Base-by-base conservation (phyloP, 2,329 filamentous ascomycete genomes). In the Simplicillium aogashimaense region DNA sequence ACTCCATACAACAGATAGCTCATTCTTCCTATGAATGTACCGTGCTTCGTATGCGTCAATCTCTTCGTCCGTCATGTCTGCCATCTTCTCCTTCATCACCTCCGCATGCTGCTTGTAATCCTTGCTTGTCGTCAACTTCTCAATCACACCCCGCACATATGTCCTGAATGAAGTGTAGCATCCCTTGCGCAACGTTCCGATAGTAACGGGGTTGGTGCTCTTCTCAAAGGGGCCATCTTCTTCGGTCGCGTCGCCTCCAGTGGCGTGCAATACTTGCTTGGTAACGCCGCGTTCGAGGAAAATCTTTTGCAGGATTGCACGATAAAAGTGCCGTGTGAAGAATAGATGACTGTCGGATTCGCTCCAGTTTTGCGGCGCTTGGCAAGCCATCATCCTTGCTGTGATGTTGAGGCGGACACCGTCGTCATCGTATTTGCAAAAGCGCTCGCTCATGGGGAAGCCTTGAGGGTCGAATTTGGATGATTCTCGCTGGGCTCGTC, bases 381-480 rank as follows among this genome's bases (percentile, higher is more conserved):
- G 92, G 37, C 94, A 89, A 3, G 90, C 90, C 90, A 97, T 95
- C 83, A 95, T 95, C 35, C 92, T 78, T 1, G 92, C 88, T 4
- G 92, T 98, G 55, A 97, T 95, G 60, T 98, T 97, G 42, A 97
- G 71, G 17, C 86, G 76, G 36, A 97, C 71, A 3, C 88, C 87
- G 8, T 70, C 67, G 13, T 62, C 65, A 15, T 67, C 60, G 50
- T 82, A 74, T 3, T 59, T 76, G 60, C 54, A 70, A 37, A 95
- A 68, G 12, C 72, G 74, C 35, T 81, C 67, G 43, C 86, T 94
- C 83, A 98, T 92, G 1, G 92, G 92, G 53, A 95, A 98, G 4
- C 92, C 92, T 46, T 95, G 82, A 0, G 86, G 85, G 53, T 97
- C 92, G 50, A 75, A 79, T n/a, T 78, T 76, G 39, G 73, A 73